Evolutionary conservation across 177 flowering plant genomes (phyloP), one percentile per base, ranked within the genome.

Genomic region (Telopea speciosissima): DNA sequence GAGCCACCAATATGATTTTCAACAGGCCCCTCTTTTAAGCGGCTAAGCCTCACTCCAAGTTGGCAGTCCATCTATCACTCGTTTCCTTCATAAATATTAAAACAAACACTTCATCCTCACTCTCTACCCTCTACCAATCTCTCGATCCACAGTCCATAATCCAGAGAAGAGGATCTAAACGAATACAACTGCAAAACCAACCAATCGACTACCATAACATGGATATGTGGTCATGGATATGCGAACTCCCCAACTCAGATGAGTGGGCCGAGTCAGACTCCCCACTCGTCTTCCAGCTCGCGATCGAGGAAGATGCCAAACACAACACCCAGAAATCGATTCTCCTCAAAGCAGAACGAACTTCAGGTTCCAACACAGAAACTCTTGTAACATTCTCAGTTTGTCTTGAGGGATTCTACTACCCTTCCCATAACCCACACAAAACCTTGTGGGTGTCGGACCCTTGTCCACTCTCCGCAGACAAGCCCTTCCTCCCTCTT

Each of bases 201-300:
- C 24, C 40, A 40, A 68, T 13, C 26, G 59, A 54, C 25, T 6
- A 22, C 6, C 25, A 63, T 62, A 76, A 23, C 22, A 82, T 90
- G 91, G 97, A 92, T 68, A 45, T 89, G 60, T 90, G 93, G 90
- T 82, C 92, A 16, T 92, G 99, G 99, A 86, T 94, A n/a, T 82
- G 78, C 66, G 88, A 84, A 28, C 87, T 92, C n/a, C 89, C 87
- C 8, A 72, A 66, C 73, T 82, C 92, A 14, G 79, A 49, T 24
- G 76, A 83, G 45, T 85, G 86, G 93, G 54, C 69, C 42, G 83
- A 78, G 61, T 81, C 87, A 2, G 74, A 77, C 73, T 78, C 89
- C 5, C 76, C 81, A 0, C 70, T 60, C 28, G 21, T 70, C 62
- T 75, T 81, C 68, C 76, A 80, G 52, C 89, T 88, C 60, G 88